phyloP scores from a whole-genome alignment of 768 basidiomycete species.

The Lepiota venenata region DNA sequence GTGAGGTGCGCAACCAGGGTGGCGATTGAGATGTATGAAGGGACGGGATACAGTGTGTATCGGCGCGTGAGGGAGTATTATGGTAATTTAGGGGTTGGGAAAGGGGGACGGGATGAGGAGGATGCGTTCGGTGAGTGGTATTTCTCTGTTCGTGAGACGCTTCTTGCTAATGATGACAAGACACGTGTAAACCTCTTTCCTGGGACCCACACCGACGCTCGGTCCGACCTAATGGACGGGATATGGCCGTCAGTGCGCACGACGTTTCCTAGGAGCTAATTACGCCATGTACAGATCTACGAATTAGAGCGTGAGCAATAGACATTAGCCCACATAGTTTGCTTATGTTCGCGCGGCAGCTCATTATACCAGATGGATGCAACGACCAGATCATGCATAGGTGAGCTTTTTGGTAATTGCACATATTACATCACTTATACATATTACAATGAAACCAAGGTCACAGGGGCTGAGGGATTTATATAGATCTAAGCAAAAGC shows the following conservation, averaged over 20 bases:
- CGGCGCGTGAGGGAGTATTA: conserved; percentile 90
- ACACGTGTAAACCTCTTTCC: conserved; percentile 73
- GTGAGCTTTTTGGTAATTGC: background rate
- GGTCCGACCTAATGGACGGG: conserved; percentile 67
- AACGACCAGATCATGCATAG: background rate
- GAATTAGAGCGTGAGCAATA: background rate
- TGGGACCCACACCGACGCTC: conserved; percentile 60
- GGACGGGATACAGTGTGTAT: conserved; percentile 91
- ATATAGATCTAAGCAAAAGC: too few relatives aligned
- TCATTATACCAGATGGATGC: too few relatives aligned
- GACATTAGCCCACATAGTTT: background rate
- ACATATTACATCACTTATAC: too few relatives aligned
- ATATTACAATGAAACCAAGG: too few relatives aligned
- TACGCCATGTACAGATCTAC: background rate
- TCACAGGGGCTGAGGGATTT: too few relatives aligned
- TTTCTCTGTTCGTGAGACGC: too few relatives aligned
- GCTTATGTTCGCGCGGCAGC: too few relatives aligned
- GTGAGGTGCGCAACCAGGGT: conserved; percentile 84
- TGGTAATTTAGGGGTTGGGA: conserved; percentile 69
- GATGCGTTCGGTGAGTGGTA: conserved; percentile 88
- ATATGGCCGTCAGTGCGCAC: conserved; percentile 63
- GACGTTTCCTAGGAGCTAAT: conserved; percentile 43
- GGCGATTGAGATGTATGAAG: conserved; percentile 91
- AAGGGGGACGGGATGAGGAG: conserved; percentile 78
- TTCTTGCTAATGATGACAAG: conserved; percentile 19